These are phyloP conservation scores for Sherardia arvensis DNA, from an alignment of 257 asterid species.

Conservation along the genomic window DNA sequence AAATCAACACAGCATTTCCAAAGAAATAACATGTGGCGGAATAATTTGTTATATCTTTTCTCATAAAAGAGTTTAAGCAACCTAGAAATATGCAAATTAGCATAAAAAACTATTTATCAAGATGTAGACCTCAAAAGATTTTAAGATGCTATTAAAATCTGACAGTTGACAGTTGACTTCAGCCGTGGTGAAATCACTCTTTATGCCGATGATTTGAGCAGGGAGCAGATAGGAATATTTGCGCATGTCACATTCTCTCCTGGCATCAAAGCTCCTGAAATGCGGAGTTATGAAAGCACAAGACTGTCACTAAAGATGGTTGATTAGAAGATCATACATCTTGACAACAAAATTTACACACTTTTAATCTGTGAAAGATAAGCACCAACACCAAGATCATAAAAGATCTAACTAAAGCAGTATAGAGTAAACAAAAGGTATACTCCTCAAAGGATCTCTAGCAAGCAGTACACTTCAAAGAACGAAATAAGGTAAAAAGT, in stretches of 20 bases:
- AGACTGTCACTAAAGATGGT: too few species aligned
- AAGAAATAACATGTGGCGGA: not conserved
- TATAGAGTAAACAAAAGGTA: not conserved
- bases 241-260: constrained; percentile 77
- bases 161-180: constrained; percentile 62
- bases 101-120: constrained; percentile 3
- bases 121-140: constrained; percentile 57
- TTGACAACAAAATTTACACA: too few species aligned
- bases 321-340: too few species aligned
- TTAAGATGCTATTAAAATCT: constrained; percentile 59
- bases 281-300: constrained; percentile 3
- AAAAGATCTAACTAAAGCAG: not conserved
- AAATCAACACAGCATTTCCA: not conserved
- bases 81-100: not conserved
- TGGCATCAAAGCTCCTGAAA: constrained; percentile 82
- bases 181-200: constrained; percentile 33
- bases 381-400: too few species aligned
- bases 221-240: constrained; percentile 90
- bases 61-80: not conserved
- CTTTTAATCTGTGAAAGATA: too few species aligned
- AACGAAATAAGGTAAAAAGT: not conserved
- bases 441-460: not conserved
- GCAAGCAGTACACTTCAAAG: not conserved
- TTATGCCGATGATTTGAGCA: constrained; percentile 72
- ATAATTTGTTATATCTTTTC: not conserved